Evolutionary conservation across 495 filamentous ascomycete genomes (phyloP).

Genomic region (Podospora pseudoanserina): DNA sequence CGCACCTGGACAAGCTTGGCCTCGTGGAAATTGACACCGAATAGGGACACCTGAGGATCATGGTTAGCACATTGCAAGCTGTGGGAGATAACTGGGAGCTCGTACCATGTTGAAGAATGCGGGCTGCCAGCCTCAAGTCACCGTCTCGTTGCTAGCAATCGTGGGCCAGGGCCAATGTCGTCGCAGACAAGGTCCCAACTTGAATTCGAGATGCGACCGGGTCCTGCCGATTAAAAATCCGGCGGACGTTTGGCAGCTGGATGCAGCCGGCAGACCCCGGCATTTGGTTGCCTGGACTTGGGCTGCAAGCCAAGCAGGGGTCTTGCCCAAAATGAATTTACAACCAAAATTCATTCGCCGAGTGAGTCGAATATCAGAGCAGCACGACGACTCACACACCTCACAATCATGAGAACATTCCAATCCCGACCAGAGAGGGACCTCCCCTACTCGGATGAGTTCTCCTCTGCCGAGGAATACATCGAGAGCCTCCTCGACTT

Average conservation of each 20-base stretch:
- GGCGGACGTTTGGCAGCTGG: constrained; percentile 1
- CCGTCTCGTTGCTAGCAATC: constrained; percentile 18
- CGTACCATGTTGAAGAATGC: constrained; percentile 33
- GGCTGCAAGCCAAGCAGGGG: background rate
- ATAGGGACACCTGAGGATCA: constrained; percentile 66
- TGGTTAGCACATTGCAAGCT: background rate
- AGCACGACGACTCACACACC: background rate
- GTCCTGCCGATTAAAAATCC: constrained; percentile 12
- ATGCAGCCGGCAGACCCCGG: background rate
- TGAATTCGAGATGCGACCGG: constrained; percentile 8
- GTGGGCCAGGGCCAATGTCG: constrained; percentile 7
- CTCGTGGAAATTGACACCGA: constrained; percentile 83
- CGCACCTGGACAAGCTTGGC: constrained; percentile 73
- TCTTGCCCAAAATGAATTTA: constrained; percentile 1
- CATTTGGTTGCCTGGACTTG: background rate
- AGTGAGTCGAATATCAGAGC: constrained; percentile 5
- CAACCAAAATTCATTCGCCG: constrained; percentile 10
- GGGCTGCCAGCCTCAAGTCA: constrained; percentile 21
- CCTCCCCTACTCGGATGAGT: constrained; percentile 45
- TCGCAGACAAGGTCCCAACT: constrained; percentile 12
- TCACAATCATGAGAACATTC: constrained; percentile 18
- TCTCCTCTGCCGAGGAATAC: constrained; percentile 59
- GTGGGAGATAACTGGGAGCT: background rate
- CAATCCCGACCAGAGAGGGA: constrained; percentile 39
- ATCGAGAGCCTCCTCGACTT: constrained; percentile 75